Evolutionary conservation across 2,329 filamentous ascomycete species (phyloP).

Genomic region (Fusarium succisae): DNA sequence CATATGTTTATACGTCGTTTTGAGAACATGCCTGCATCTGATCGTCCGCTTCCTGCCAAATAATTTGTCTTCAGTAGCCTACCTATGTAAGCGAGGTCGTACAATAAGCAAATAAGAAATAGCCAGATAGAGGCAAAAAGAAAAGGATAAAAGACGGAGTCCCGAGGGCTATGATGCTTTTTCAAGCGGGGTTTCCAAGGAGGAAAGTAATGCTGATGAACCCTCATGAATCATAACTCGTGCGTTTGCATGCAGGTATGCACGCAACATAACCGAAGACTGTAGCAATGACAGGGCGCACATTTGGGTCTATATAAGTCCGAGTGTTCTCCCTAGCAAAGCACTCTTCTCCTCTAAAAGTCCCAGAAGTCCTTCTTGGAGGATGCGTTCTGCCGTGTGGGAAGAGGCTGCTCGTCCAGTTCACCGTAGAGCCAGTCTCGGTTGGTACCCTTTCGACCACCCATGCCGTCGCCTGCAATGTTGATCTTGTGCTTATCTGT

Average conservation of each 20-base stretch:
- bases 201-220: constrained; percentile 8
- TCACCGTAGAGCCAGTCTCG: constrained; percentile 66
- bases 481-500: constrained; percentile 45
- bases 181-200: constrained; percentile 14
- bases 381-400: constrained; percentile 48
- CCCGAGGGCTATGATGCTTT: neutral
- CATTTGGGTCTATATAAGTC: neutral
- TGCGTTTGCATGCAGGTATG: constrained; percentile 5
- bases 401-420: constrained; percentile 52
- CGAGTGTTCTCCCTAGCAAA: constrained; percentile 1
- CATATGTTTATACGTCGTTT: constrained; percentile 10
- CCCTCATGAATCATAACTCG: constrained; percentile 17
- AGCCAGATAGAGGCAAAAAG: constrained; percentile 9
- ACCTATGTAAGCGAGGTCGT: constrained; percentile 12
- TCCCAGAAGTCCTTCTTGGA: constrained; percentile 59
- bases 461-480: constrained; percentile 72
- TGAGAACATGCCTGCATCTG: neutral
- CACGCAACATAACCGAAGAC: neutral
- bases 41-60: constrained; percentile 1
- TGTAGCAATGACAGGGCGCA: neutral
- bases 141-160: neutral
- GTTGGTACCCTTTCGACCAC: constrained; percentile 63
- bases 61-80: constrained; percentile 12
- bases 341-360: constrained; percentile 47
- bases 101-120: constrained; percentile 25